Base-by-base conservation (phyloP, 2,329 filamentous ascomycete genomes). In the Gaeumannomyces sp. region DNA sequence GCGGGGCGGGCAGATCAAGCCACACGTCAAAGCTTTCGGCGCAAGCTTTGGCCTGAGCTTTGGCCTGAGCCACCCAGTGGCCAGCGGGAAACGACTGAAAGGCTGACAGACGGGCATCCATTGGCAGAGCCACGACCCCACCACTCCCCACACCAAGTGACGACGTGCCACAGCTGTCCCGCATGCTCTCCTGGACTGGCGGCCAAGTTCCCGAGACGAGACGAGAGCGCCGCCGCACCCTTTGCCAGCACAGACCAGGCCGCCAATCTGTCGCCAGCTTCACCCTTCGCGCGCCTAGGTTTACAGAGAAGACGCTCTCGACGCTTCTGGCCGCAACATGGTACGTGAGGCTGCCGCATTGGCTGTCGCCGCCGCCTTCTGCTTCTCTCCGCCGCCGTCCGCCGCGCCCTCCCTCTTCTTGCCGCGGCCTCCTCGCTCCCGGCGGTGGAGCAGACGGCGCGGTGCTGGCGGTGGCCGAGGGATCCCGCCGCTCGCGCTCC, bases 161-260 rank as follows among this genome's bases (percentile, higher is more conserved):
- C 45, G 45, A 53, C 45, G 45, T 53, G 45, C 45, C 45, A 53
- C 45, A 53, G 45, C 45, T n/a, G 45, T 53, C 45, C 45, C 45
- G 45, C 22, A 53, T 45, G 45, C 45, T 53, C 22, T n/a, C 19
- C 45, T 53, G 45, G 45, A 53, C 45, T 53, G 45, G 38, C 22
- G 45, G 45, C 45, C 45, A 53, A 53, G 45, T 53, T 53, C 45
- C 45, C 45, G 22, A n/a, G 45, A 53, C 38, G 45, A n/a, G 45
- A 53, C 22, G 45, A 53, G 45, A 53, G 45, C 45, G 45, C 45
- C 45, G 45, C 45, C 22, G 22, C 22, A 22, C 45, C 45, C 16
- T 53, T 53, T 50, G 5, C 45, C 45, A 50, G 45, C 45, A 50
- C 45, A 50, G 45, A n/a, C 45, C 45, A n/a, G 45, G 45, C 45